Evolutionary conservation across 192 early-diverging fungal species (phyloP), one percentile per base, ranked within the genome.

Genomic region (Dissophora ornata): DNA sequence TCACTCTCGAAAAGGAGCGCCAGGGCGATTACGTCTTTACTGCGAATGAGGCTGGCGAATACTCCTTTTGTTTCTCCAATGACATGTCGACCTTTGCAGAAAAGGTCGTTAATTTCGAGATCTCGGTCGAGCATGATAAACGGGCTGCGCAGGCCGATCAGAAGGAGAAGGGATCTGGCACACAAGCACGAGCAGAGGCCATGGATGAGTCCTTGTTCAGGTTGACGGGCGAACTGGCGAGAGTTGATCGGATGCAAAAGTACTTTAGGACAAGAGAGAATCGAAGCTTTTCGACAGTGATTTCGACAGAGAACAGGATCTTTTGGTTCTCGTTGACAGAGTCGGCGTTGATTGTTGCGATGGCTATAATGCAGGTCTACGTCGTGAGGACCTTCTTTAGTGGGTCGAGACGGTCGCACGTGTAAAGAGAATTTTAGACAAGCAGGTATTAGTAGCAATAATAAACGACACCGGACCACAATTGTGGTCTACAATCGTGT

Each of bases 61-160:
- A 96, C 78, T 85, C 92, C 21, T 96, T 97, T 82, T 99, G 98
- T 85, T 99, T 99, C 84, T 92, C 91, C 64, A 99, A 99, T 77
- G 87, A 87, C 38, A 91, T 97, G 87, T 92, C 95, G 26, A 94
- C 95, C 13, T 97, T 96, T 88, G 90, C 91, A 8, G 95, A 98
- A 74, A 99, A 99, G 61, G 78, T 89, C 18, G 82, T 99, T 32
- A 96, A 99, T 81, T 97, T 99, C 80, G 97, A 99, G 57, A 93
- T 99, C 60, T 88, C 90, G 1, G 83, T 96, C n/a, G 95, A 99
- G 80, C 85, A 97, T 80, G 96, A 98, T 79, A 83, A 83, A 25
- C 88, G 91, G 15, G 13, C 57, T 1, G 15, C 62, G 1, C 49
- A 60, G 4, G 44, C 50, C 6, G 41, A 57, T 26, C 38, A 62